Base-by-base conservation (phyloP, 176 grass and related monocot genomes). In the Avena insularis region DNA sequence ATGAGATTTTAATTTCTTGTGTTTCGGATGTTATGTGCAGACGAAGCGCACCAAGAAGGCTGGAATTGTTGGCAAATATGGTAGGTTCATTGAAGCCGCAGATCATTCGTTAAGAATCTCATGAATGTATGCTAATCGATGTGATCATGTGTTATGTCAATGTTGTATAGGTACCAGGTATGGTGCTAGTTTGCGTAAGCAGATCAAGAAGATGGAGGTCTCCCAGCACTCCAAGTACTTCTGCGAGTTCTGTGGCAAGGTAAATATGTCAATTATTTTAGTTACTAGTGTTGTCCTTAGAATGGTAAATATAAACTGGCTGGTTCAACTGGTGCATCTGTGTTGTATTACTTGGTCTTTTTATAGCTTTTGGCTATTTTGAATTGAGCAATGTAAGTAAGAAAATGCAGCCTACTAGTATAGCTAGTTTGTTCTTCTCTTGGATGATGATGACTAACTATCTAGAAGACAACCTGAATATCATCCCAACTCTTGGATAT, bases 181-280 rank as follows among this genome's bases (percentile, higher is more conserved):
- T 72, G 93, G 91, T 87, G 93, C 93, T 55, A 95, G 93, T 89
- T 91, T 95, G 89, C 89, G 91, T 70, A 95, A 95, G 81, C 91
- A 95, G 86, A 95, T 95, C 50, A 95, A 95, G 93, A 95, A 95
- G 74, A 95, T 95, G 91, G 93, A 95, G 80, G 93, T 95, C 74
- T 93, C 93, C 21, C 93, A 95, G 79, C 93, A 95, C 81, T 89
- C 93, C 43, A 95, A 95, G 87, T 95, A 91, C 68, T 95, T 95
- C 84, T 95, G 91, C 4, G 91, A 95, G 77, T 95, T 95, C 64
- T 95, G 93, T 48, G 93, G 93, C 20, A 95, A 95, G 93, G 93
- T 95, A 93, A 86, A 68, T 69, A 5, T 78, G 12, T 12, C 33
- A 1, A 78, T 51, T 11, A 11, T 35, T 35, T 38, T 64, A 77